Conservation (phyloP, 257 asterid genomes). For the Solanum bulbocastanum region DNA sequence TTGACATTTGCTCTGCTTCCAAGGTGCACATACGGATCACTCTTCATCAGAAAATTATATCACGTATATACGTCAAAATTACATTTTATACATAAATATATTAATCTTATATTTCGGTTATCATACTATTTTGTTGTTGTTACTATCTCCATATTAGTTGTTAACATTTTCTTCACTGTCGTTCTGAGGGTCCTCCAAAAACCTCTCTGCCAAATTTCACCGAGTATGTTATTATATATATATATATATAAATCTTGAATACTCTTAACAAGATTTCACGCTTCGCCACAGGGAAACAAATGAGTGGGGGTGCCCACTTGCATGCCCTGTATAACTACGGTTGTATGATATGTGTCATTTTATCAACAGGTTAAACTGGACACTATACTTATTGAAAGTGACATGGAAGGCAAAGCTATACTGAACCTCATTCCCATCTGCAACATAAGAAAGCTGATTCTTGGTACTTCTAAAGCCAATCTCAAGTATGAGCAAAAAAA, state of each 20-base stretch:
- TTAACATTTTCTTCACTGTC: background rate
- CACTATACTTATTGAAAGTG: constrained; percentile 62
- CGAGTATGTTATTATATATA: background rate
- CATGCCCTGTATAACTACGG: background rate
- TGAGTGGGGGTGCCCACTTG: background rate
- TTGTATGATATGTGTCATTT: background rate
- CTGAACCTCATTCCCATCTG: constrained; percentile 72
- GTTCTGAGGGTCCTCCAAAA: background rate
- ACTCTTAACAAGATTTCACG: background rate
- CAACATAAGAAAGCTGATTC: constrained; percentile 48
- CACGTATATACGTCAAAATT: background rate
- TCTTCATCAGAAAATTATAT: background rate
- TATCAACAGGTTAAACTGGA: constrained; percentile 50
- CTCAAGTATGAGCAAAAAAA: constrained; percentile 27
- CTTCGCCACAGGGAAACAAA: background rate
- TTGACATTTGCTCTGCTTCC: constrained; percentile 30
- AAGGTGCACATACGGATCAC: constrained; percentile 27
- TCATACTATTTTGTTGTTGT: background rate
- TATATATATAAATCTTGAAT: background rate
- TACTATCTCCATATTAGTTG: background rate
- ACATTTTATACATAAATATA: background rate
- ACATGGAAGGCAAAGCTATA: constrained; percentile 62
- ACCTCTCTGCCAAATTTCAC: background rate
- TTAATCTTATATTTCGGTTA: background rate
- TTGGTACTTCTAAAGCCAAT: constrained; percentile 43